These are phyloP conservation scores for Carex pumila DNA, from an alignment of 176 grass and related monocot species.

Conservation along the genomic window DNA sequence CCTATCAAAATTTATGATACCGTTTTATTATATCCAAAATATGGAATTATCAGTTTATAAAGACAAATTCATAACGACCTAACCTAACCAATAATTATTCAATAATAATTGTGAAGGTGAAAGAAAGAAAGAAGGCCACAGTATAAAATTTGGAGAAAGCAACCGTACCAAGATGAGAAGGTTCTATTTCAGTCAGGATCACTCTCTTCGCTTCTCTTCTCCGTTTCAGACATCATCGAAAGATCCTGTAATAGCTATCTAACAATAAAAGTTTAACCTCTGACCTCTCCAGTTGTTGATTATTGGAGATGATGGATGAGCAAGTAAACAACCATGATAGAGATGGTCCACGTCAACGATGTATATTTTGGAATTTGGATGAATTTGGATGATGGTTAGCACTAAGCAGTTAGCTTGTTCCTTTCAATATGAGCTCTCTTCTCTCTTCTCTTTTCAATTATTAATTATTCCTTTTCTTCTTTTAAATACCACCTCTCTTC, in stretches of 20 bases:
- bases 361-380: neutral
- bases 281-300: neutral
- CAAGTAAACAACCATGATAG: neutral
- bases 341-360: neutral
- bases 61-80: neutral
- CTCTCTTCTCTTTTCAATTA: neutral
- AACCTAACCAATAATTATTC: slow-evolving; percentile 7
- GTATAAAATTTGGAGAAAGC: neutral
- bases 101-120: neutral
- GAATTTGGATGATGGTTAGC: neutral
- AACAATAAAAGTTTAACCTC: no score
- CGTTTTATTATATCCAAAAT: no score
- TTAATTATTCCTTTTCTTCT: neutral
- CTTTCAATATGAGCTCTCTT: neutral
- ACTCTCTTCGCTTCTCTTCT: neutral
- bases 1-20: no score
- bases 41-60: neutral
- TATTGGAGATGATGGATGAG: neutral
- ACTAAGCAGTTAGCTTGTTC: neutral
- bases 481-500: neutral
- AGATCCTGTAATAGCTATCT: no score
- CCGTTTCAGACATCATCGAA: neutral
- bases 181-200: neutral
- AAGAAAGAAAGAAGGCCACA: neutral
- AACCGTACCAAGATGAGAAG: neutral